phyloP scores from a whole-genome alignment of 345 rosid genomes.

The Citrus unshiu region DNA sequence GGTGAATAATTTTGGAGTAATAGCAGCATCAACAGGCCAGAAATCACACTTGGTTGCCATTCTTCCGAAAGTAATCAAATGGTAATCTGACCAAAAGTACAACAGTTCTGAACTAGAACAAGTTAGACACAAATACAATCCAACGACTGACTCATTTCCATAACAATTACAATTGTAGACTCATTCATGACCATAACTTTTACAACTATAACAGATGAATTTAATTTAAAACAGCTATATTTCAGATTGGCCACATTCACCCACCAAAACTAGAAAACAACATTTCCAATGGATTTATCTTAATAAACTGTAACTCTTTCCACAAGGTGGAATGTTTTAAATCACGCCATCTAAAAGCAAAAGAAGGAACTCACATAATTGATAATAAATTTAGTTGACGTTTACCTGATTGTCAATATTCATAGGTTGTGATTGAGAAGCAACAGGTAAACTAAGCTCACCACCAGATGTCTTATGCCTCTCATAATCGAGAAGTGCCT shows the following conservation, averaged over 20 bases:
- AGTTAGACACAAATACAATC: neutral
- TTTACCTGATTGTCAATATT: conserved; percentile 62
- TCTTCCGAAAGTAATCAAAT: neutral
- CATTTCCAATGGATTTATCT: neutral
- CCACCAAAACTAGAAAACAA: no score
- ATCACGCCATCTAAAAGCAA: neutral
- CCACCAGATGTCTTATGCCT: conserved; percentile 62
- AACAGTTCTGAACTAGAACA: neutral
- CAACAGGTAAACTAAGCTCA: conserved; percentile 50
- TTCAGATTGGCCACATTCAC: no score
- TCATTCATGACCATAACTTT: no score
- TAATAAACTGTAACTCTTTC: neutral
- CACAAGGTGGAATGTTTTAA: neutral
- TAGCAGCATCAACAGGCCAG: neutral
- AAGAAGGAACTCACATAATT: neutral
- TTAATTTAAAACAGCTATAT: no score
- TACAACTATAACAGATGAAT: no score
- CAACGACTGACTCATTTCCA: neutral
- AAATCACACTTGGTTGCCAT: neutral
- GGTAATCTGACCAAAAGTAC: neutral
- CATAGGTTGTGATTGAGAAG: conserved; percentile 47
- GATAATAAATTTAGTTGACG: neutral
- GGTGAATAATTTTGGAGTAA: neutral
- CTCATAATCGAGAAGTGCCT: conserved; percentile 95
- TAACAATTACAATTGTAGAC: neutral